Evolutionary conservation across 2,329 filamentous ascomycete genomes (phyloP).

Genomic region (Aspergillus amoenus): DNA sequence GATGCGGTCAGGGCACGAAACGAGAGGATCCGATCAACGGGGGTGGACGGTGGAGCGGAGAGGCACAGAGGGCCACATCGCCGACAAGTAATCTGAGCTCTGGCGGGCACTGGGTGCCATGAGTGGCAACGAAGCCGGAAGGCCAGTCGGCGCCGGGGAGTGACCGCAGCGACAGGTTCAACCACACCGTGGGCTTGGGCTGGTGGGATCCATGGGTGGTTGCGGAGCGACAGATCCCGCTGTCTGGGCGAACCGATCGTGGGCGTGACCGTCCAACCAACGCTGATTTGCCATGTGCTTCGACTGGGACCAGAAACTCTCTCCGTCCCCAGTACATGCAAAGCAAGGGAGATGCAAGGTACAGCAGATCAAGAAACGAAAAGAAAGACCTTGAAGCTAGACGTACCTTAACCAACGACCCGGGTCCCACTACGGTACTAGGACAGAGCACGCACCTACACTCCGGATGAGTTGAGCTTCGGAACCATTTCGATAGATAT

Average conservation of each 20-base stretch:
- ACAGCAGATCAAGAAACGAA: background rate
- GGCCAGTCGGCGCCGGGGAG: background rate
- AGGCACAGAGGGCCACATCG: background rate
- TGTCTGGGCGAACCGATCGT: conserved; percentile 9
- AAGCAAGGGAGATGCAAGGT: background rate
- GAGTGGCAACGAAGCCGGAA: background rate
- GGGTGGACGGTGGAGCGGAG: conserved; percentile 4
- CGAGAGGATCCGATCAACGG: background rate
- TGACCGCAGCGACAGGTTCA: background rate
- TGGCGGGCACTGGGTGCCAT: conserved; percentile 1
- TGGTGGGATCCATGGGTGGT: background rate
- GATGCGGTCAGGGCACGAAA: conserved; percentile 11
- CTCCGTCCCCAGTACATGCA: background rate
- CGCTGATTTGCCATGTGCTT: conserved; percentile 21
- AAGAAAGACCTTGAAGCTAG: background rate
- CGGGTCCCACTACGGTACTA: background rate
- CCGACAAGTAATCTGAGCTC: conserved; percentile 3
- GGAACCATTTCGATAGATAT: background rate
- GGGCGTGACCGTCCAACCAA: conserved; percentile 17
- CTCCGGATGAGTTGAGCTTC: background rate
- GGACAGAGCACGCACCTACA: background rate
- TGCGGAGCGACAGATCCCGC: background rate
- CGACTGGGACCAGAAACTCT: background rate
- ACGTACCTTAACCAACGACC: background rate
- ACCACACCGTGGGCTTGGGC: background rate